These are phyloP conservation scores for Sporisorium reilianum DNA, from an alignment of 1,284 basidiomycete species.

Conservation along the genomic window DNA sequence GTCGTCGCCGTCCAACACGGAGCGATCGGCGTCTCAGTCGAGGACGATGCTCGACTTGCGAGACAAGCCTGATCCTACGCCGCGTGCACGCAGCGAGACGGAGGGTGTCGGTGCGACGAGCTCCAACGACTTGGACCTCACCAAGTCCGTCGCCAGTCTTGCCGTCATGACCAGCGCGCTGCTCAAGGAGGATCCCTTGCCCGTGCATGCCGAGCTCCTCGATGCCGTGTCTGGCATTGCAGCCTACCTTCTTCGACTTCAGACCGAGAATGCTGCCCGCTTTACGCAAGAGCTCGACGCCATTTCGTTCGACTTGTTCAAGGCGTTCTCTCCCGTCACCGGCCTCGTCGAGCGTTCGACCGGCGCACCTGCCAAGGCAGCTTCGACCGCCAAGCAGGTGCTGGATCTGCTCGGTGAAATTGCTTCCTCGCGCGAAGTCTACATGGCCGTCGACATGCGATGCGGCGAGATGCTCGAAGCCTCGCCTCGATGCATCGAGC, in stretches of 20 bases:
- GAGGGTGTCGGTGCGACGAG: neutral
- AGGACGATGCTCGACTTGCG: conserved; percentile 39
- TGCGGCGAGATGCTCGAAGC: conserved; percentile 43
- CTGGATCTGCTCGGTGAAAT: conserved; percentile 43
- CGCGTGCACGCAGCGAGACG: neutral
- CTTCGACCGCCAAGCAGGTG: conserved; percentile 24
- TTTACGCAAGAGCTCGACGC: conserved; percentile 48
- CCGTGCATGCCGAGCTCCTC: conserved; percentile 14
- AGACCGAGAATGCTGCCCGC: conserved; percentile 18
- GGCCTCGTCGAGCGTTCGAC: conserved; percentile 31
- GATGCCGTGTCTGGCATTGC: conserved; percentile 22
- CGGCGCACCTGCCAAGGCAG: conserved; percentile 17
- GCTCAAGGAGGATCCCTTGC: conserved; percentile 18
- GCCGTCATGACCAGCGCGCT: conserved; percentile 7
- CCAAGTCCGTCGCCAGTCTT: conserved; percentile 11
- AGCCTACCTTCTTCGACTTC: conserved; percentile 17
- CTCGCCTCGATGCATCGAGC: conserved; percentile 4
- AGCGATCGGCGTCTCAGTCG: conserved; percentile 30
- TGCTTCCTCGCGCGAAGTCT: conserved; percentile 57
- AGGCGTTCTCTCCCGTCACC: conserved; percentile 46
- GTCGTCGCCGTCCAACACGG: conserved; percentile 41
- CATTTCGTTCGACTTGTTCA: conserved; percentile 54
- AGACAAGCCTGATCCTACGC: neutral
- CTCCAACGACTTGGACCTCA: conserved; percentile 15
- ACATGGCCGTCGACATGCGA: conserved; percentile 58